A percentile compares a stretch with the other conserved stretches of the same genome.
These are phyloP conservation scores for Claviceps sorghi DNA, from an alignment of 2,329 filamentous ascomycete species.

Conservation along the genomic window DNA sequence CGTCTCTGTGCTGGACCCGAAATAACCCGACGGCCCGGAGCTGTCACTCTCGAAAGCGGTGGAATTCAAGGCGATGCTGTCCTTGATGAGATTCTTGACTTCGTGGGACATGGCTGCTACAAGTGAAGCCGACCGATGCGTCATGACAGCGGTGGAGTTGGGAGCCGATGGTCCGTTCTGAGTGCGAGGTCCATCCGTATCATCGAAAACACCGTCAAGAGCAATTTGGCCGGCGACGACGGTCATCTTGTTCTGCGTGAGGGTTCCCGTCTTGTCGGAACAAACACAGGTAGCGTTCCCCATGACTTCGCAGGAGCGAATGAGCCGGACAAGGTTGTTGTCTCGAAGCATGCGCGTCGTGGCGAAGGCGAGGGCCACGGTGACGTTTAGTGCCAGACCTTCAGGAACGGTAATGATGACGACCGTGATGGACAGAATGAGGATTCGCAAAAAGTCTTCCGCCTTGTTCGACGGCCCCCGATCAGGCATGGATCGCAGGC, in stretches of 20 bases:
- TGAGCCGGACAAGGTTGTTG: conserved; percentile 44
- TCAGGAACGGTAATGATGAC: conserved; percentile 47
- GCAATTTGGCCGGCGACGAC: conserved; percentile 43
- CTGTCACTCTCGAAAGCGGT: conserved; percentile 38
- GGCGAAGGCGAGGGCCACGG: conserved; percentile 46
- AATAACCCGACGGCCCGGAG: conserved; percentile 23
- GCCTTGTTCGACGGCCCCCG: conserved; percentile 33
- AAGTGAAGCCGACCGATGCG: conserved; percentile 15
- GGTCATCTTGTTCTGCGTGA: conserved; percentile 50
- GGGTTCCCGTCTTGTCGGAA: conserved; percentile 51
- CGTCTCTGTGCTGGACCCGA: conserved; percentile 42
- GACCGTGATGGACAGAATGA: conserved; percentile 44
- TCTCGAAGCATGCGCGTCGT: conserved; percentile 49
- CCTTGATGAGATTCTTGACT: conserved; percentile 22
- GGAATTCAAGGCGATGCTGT: conserved; percentile 31
- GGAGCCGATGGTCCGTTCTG: conserved; percentile 11
- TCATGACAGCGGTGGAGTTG: conserved; percentile 11
- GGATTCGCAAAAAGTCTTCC: conserved; percentile 41
- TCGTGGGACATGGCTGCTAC: conserved; percentile 19
- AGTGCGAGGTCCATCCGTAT: conserved; percentile 14
- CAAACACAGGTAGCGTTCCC: conserved; percentile 49
- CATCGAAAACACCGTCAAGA: conserved; percentile 21
- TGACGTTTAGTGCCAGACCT: conserved; percentile 45
- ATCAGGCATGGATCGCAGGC: conserved; percentile 18
- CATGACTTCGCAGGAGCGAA: conserved; percentile 49